Evolutionary conservation across 306 rosid species (phyloP), one percentile per base, ranked within the genome.

Genomic region (Pyrus betulifolia): DNA sequence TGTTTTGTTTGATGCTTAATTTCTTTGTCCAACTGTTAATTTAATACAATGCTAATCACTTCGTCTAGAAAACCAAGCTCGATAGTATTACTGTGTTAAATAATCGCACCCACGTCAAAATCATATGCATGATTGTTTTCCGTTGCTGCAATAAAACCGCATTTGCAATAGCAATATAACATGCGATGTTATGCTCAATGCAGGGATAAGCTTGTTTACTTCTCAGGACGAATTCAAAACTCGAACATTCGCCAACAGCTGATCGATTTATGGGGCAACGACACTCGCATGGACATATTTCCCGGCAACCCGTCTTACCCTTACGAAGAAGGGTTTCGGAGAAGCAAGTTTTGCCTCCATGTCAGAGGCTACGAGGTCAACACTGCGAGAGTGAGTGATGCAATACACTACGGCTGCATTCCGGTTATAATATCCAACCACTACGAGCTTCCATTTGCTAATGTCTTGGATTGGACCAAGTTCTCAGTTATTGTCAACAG

Each of bases 291-390:
- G 78, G 85, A 77, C n/a, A 14, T 82, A 38, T 77, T 77, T 55
- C 49, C 81, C 8, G 65, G 54, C 8, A 67, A 61, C 23, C 70
- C 78, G 15, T n/a, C 78, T 11, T 72, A 28, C 58, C 52, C 78
- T 18, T 82, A 82, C 8, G 85, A 76, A 51, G 78, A 82, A 66
- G 85, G 85, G 33, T 82, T 82, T 25, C 58, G 74, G 71, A 77
- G 81, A 49, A 82, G 85, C 81, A 82, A 77, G 62, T 82, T 66
- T 23, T 82, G 85, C 71, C 85, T 82, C 66, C 85, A 82, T 72
- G 78, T 82, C 11, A 82, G 27, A 30, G 85, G 82, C 15, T 77
- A 77, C 59, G 85, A 82, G 70, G 85, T 82, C 45, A 82, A 82
- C 71, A 82, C 85, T 66, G 85, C 85, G 10, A 82, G 79, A 28